Base-by-base conservation (phyloP, 345 rosid species). In the Mangifera indica region DNA sequence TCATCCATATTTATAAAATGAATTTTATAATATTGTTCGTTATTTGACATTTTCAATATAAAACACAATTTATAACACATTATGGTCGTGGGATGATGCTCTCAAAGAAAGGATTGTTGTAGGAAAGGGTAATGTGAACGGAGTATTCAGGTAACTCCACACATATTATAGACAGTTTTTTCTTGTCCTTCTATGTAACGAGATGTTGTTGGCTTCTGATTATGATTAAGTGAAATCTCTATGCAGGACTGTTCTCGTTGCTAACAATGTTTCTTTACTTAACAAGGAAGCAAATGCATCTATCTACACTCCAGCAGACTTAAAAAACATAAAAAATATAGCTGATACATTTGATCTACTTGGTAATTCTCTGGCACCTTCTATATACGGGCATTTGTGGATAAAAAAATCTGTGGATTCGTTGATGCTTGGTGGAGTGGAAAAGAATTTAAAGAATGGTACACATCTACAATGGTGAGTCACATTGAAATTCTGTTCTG, bases 251-350 rank as follows among this genome's bases (percentile, higher is more conserved):
- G 88, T 92, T 72, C 93, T 95, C 67, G 78, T 91, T 56, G 99
- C 98, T 74, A 95, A 91, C 78, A 92, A 88, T 77, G 90, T 95
- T 18, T 81, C 94, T 72, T 85, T 89, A 62, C 99, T 95, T 67
- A 95, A 92, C 78, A 95, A 95, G 87, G 93, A 91, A 81, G 97
- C 99, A 54, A 95, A 91, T 78, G 92, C 99, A 66, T 98, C 99
- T 51, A 84, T 87, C 49, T 95, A 92, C 82, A 86, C 87, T 67
- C 81, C 96, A 0, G 87, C 81, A 34, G 99, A 95, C 77, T 57
- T 95, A 15, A 87, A 88, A 82, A 86, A 88, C 62, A 95, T 95
- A 68, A 95, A 91, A 80, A 88, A 84, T 83, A 86, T 95, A 80
- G 97, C 97, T 25, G 90, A 77, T 81, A 77, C 85, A 44, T 95